phyloP scores from a whole-genome alignment of 345 rosid species.

The Psidium guajava region DNA sequence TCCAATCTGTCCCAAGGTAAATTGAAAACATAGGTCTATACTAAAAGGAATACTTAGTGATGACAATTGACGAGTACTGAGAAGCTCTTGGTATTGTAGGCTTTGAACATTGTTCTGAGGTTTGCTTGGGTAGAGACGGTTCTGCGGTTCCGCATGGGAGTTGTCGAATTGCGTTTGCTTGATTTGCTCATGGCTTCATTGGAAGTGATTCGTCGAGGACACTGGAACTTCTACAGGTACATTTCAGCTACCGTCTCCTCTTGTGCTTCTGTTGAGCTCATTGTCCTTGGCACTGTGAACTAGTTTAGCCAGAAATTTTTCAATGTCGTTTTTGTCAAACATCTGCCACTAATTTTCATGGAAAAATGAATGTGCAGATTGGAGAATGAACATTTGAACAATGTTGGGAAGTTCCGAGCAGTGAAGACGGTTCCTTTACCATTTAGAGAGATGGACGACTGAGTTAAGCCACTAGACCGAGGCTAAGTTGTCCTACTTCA shows the following conservation, averaged over 20 bases:
- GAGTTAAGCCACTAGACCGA: not conserved
- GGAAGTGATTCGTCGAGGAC: constrained; percentile 89
- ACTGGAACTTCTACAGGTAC: constrained; percentile 96
- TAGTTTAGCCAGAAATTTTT: not conserved
- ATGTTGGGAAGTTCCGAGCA: constrained; percentile 80
- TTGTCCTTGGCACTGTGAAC: not conserved
- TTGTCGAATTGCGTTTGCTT: constrained; percentile 45
- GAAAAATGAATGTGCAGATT: constrained; percentile 28
- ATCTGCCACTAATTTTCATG: not conserved
- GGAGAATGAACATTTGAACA: constrained; percentile 90
- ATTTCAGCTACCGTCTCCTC: not conserved
- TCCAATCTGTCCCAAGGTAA: not conserved
- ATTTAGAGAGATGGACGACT: constrained; percentile 31
- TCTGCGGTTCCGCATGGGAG: constrained; percentile 38
- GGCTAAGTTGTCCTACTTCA: not conserved
- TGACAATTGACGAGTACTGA: not conserved
- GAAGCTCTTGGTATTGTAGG: constrained; percentile 22
- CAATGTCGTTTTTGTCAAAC: not conserved
- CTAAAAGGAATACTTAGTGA: not conserved
- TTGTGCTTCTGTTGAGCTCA: not conserved
- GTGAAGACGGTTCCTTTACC: constrained; percentile 87
- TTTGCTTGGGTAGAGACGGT: constrained; percentile 80
- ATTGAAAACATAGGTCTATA: not conserved
- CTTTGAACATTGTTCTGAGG: constrained; percentile 58
- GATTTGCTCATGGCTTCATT: constrained; percentile 82